These are phyloP conservation scores for Sporothrix protearum DNA, from an alignment of 2,329 filamentous ascomycete genomes.

Conservation along the genomic window DNA sequence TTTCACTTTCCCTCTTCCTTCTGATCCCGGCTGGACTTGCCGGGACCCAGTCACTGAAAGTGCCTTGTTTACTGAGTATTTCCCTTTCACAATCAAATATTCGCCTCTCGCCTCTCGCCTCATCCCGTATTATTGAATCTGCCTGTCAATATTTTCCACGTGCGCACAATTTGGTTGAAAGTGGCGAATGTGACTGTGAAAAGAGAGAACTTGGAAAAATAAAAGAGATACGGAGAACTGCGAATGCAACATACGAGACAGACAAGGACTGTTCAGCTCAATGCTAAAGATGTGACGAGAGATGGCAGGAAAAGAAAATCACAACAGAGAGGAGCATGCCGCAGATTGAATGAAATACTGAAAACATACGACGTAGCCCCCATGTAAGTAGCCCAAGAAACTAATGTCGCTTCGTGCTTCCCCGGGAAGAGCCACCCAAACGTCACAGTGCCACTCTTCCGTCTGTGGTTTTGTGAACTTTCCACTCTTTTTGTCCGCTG, in stretches of 20 bases:
- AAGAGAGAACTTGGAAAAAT: too few relatives aligned
- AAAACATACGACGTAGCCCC: too few relatives aligned
- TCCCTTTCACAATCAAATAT: not conserved
- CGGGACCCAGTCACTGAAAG: not conserved
- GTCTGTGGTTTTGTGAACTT: not conserved
- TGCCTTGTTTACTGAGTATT: not conserved
- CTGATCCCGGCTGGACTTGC: not conserved
- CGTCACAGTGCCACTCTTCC: not conserved
- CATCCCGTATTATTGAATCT: not conserved
- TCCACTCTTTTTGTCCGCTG: not conserved
- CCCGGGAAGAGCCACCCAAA: not conserved
- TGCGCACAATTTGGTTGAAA: not conserved
- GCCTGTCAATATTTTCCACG: not conserved
- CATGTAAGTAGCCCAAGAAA: too few relatives aligned
- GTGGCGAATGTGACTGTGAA: not conserved
- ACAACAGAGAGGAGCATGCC: not conserved
- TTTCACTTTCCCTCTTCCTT: not conserved
- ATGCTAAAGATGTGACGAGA: not conserved
- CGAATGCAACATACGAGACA: not conserved
- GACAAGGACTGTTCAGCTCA: conserved; percentile 5
- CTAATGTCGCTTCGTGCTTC: conserved; percentile 15
- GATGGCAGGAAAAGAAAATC: not conserved
- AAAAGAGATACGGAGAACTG: too few relatives aligned
- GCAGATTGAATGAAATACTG: too few relatives aligned
- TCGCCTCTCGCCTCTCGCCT: conserved; percentile 3